Evolutionary conservation across 371 early-diverging fungal genomes (phyloP), one percentile per base, ranked within the genome.

Genomic region (Mortierella sp.): DNA sequence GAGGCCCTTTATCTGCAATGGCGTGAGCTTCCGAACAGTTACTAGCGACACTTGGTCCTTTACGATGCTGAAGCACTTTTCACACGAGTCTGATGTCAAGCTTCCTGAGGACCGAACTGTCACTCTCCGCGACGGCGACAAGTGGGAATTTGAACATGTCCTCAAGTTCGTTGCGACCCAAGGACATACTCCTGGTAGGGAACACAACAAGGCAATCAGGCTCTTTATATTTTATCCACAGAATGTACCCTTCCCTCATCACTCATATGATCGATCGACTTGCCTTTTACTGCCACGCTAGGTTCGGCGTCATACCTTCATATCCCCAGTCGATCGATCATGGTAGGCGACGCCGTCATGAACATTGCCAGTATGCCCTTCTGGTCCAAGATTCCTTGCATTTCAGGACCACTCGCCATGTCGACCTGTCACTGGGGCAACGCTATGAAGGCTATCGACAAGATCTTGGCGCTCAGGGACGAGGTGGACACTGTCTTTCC

Each of bases 291-390:
- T 37, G 14, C 4, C n/a, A 8, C 14, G 13, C 31, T 60, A 70
- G 82, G 82, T 14, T 82, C 82, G 7, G 65, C 67, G 24, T 82
- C 82, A 5, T 82, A 67, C 59, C 41, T 82, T 14, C 82, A 82
- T 24, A 57, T 67, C 19, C 76, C 82, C 14, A 63, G 60, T 5
- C 66, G 71, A 2, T 80, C 74, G 39, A 57, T 82, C 48, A 62
- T 81, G 74, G 69, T 81, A 25, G 82, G 82, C 2, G 82, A 82
- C 53, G 76, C 66, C 14, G 39, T 82, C 28, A 76, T 81, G 71
- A 79, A 82, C 25, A 52, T 74, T 52, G 69, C 69, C 25, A 52
- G 65, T 17, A 60, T 44, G 24, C 77, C 77, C 17, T 19, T 68
- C 46, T 64, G 50, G 47, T 63, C 80, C 25, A 54, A 53, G 39